These are phyloP conservation scores for Fusarium pseudonygamai DNA, from an alignment of 2,329 filamentous ascomycete species.

Conservation along the genomic window DNA sequence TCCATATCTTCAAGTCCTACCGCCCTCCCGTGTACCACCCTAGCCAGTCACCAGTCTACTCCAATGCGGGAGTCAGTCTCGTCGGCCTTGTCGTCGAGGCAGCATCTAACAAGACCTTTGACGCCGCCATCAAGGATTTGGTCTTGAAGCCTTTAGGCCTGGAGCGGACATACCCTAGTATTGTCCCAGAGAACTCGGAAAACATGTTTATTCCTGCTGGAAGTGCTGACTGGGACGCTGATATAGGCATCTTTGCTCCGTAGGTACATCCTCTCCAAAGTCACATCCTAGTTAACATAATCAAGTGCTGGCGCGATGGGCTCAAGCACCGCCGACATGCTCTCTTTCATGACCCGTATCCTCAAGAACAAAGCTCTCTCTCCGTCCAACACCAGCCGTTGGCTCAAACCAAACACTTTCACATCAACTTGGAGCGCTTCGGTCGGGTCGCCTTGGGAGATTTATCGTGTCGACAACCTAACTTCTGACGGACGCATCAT, in stretches of 20 bases:
- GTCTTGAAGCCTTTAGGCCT: background rate
- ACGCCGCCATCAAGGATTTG: background rate
- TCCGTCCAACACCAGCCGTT: background rate
- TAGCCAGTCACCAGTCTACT: background rate
- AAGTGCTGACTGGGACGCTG: background rate
- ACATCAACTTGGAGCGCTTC: background rate
- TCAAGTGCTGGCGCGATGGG: background rate
- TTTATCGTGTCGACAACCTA: constrained; percentile 5
- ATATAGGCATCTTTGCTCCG: constrained; percentile 1
- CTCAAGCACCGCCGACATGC: background rate
- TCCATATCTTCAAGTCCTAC: background rate
- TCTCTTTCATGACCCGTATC: background rate
- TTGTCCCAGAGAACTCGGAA: fast-evolving
- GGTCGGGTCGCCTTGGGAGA: constrained; percentile 6
- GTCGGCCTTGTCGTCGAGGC: background rate
- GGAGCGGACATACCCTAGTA: background rate
- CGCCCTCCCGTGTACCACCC: background rate
- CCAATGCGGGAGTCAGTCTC: background rate
- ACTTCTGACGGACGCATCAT: background rate
- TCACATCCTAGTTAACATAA: background rate
- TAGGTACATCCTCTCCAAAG: background rate
- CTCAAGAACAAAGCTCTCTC: background rate
- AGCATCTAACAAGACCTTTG: background rate
- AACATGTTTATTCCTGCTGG: background rate
- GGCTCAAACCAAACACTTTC: background rate